Conservation (phyloP, 2,329 filamentous ascomycete species). For the Penicillium sp. region DNA sequence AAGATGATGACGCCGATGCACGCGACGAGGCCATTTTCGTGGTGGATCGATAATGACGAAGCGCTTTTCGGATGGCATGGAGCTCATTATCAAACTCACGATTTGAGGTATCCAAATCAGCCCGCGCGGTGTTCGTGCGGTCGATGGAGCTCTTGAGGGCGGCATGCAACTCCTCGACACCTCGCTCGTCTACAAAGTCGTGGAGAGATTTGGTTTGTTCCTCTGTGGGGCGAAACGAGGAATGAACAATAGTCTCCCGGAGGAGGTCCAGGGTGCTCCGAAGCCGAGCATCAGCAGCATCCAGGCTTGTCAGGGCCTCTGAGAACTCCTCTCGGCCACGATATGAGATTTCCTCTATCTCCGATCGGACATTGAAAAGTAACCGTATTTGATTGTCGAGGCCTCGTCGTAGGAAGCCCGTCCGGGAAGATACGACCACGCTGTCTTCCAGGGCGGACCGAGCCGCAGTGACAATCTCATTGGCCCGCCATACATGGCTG, state of each 20-base stretch:
- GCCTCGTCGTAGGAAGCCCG: slow-evolving; percentile 65
- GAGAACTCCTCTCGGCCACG: slow-evolving; percentile 47
- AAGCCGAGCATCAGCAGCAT: slow-evolving; percentile 60
- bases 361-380: slow-evolving; percentile 44
- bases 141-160: slow-evolving; percentile 62
- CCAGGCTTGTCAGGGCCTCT: slow-evolving; percentile 56
- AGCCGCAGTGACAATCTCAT: slow-evolving; percentile 78
- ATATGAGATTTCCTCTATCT: slow-evolving; percentile 45
- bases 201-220: slow-evolving; percentile 58
- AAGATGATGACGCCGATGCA: slow-evolving; percentile 33
- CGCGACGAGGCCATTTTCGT: slow-evolving; percentile 42
- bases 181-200: slow-evolving; percentile 67
- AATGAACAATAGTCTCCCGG: slow-evolving; percentile 59
- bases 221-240: slow-evolving; percentile 53
- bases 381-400: slow-evolving; percentile 54
- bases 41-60: slow-evolving; percentile 46
- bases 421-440: slow-evolving; percentile 69
- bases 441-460: slow-evolving; percentile 76
- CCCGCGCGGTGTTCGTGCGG: slow-evolving; percentile 61
- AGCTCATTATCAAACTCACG: slow-evolving; percentile 74
- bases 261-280: slow-evolving; percentile 57
- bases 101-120: slow-evolving; percentile 54
- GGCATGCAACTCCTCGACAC: slow-evolving; percentile 59
- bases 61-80: slow-evolving; percentile 61
- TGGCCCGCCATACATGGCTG: slow-evolving; percentile 78